Base-by-base conservation (phyloP, 2,329 filamentous ascomycete species). In the Coniochaeta sp. region DNA sequence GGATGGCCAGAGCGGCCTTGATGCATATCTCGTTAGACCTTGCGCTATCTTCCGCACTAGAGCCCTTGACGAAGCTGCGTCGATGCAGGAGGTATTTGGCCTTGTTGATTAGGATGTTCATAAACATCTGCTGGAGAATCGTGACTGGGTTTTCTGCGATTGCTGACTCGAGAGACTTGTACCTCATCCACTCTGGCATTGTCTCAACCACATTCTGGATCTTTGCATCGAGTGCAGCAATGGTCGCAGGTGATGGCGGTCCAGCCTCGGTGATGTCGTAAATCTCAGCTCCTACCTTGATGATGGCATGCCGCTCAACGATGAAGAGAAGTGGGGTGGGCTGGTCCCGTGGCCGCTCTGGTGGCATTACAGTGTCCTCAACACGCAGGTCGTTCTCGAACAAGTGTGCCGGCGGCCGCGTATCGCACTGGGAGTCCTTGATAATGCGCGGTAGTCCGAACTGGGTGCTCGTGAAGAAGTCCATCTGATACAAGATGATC, bases 401-500 rank as follows among this genome's bases (percentile, higher is more conserved):
- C 22, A 51, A 26, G 32, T 53, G 38, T 49, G 45, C 16, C 20
- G 56, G 57, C 2, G 48, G 48, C 14, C 47, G 51, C 6, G 52
- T 49, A 48, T 57, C 56, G 32, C 52, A 56, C 27, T 58, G 57
- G 9, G 52, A 53, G 49, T 57, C 57, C 28, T 57, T 56, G n/a
- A 58, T 57, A 16, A 48, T 28, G 10, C 57, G 52, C 35, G 57
- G 56, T 27, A 58, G 40, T 16, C 57, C 55, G 26, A 57, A 49
- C 40, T 57, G 53, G 16, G 54, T 53, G 49, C 52, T 56, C 18
- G 54, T 58, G 47, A 54, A 56, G 31, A 56, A 55, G 49, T 58
- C 55, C 52, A 58, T 53, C 22, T 58, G 56, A 32, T 56, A 57
- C 16, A 58, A 20, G 9, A 40, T 40, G 8, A 55, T 67, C 74